These are phyloP conservation scores for Cryptococcus jaspeensis DNA, from an alignment of 1,284 basidiomycete genomes.

Conservation along the genomic window DNA sequence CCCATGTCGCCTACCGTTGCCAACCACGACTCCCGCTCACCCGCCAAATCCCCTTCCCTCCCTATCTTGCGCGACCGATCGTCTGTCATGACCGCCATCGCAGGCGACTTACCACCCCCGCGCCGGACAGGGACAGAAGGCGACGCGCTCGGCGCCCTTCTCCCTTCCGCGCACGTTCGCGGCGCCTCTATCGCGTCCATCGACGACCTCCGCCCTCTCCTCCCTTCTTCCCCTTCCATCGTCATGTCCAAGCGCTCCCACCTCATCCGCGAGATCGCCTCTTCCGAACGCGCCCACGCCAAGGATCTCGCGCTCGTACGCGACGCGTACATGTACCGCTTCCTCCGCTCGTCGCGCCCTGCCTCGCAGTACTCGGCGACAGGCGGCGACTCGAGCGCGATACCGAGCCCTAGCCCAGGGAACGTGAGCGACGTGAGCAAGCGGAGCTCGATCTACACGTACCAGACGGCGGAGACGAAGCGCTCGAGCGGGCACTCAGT, in stretches of 20 bases:
- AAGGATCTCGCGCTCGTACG: constrained; percentile 80
- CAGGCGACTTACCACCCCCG: no score
- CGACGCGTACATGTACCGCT: constrained; percentile 67
- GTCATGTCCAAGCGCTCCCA: constrained; percentile 70
- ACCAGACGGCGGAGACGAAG: constrained; percentile 32
- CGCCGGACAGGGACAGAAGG: no score
- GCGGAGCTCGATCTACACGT: constrained; percentile 32
- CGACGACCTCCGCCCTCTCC: constrained; percentile 12
- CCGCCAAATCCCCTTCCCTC: constrained; percentile 13
- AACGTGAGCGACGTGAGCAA: constrained; percentile 16
- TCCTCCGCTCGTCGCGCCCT: constrained; percentile 21
- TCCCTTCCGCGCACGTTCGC: background rate
- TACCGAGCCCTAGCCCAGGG: constrained; percentile 4
- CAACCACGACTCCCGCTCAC: constrained; percentile 3
- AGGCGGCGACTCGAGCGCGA: constrained; percentile 3
- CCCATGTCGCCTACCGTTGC: constrained; percentile 3
- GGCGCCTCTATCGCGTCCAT: background rate
- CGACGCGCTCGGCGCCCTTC: background rate
- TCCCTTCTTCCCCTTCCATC: constrained; percentile 11
- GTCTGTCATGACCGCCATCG: background rate
- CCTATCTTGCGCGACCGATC: background rate
- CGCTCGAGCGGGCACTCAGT: constrained; percentile 16
- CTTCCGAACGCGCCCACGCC: constrained; percentile 83
- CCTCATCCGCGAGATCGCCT: constrained; percentile 76
- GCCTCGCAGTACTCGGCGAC: constrained; percentile 25